These are phyloP conservation scores for Pythium scleroteichum DNA, from an alignment of 352 stramenopile genomes.

Conservation along the genomic window DNA sequence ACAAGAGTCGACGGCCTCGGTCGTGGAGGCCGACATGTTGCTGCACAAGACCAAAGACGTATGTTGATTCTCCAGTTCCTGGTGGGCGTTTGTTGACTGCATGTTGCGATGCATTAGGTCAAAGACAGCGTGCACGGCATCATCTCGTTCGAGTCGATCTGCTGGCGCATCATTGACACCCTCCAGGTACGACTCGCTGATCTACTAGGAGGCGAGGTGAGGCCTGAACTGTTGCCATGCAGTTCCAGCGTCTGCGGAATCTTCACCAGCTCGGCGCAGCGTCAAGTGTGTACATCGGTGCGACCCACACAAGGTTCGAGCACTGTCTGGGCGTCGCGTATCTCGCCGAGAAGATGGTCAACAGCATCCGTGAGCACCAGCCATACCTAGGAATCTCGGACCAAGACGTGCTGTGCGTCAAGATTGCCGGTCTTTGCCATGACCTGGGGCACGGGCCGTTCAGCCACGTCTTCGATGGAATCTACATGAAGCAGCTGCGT, in stretches of 20 bases:
- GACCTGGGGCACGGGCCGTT: constrained; percentile 81
- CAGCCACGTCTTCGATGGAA: constrained; percentile 80
- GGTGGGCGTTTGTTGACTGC: no score
- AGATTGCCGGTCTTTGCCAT: constrained; percentile 81
- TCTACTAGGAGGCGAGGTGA: neutral
- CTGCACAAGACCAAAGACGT: constrained; percentile 61
- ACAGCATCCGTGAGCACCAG: constrained; percentile 78
- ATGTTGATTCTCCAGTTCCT: no score
- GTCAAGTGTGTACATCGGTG: constrained; percentile 88
- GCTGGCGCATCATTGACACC: constrained; percentile 83
- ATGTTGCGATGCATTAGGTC: no score
- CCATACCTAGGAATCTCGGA: constrained; percentile 87
- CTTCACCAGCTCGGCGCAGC: constrained; percentile 94
- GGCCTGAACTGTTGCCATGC: neutral
- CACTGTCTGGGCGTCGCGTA: constrained; percentile 94
- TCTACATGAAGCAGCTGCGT: constrained; percentile 64
- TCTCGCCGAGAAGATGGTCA: constrained; percentile 89
- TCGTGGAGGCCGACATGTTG: neutral
- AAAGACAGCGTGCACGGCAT: constrained; percentile 81
- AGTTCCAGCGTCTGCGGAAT: constrained; percentile 94
- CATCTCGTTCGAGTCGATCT: constrained; percentile 78
- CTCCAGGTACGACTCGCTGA: constrained; percentile 42
- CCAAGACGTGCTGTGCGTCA: constrained; percentile 67
- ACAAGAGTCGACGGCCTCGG: neutral
- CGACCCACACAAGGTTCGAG: constrained; percentile 79